Percentiles rank a stretch among this genome's conserved stretches.
Evolutionary conservation across 1,284 basidiomycete species (phyloP).

Genomic region (Ganoderma meredithae): DNA sequence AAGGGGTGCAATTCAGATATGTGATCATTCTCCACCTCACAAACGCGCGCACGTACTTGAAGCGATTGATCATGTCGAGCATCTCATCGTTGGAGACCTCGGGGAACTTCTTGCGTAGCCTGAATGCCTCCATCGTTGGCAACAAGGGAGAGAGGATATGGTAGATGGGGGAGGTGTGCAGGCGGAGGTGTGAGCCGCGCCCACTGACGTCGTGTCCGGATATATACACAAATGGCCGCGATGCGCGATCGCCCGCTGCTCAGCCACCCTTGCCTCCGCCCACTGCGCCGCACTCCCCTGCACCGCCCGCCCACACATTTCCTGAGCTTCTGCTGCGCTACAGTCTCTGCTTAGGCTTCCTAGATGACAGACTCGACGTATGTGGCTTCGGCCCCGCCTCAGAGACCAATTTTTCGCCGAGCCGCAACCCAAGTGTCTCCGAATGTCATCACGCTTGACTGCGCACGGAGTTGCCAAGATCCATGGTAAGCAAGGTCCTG

Average conservation of each 20-base stretch:
- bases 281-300: conserved; percentile 25
- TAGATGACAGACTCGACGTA: not conserved
- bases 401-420: not conserved
- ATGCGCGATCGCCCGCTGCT: conserved; percentile 6
- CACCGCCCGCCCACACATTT: conserved; percentile 18
- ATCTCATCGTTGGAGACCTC: conserved; percentile 93
- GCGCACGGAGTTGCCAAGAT: conserved; percentile 9
- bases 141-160: conserved; percentile 22
- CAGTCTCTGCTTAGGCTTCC: conserved; percentile 2
- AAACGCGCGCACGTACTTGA: conserved; percentile 76
- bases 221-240: conserved; percentile 23
- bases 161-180: conserved; percentile 20
- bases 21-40: conserved; percentile 19
- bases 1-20: conserved; percentile 22
- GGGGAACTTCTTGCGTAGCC: conserved; percentile 93
- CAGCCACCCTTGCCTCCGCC: conserved; percentile 17
- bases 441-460: conserved; percentile 1
- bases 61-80: conserved; percentile 90
- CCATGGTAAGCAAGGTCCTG: not conserved
- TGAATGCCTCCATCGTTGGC: conserved; percentile 80
- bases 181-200: conserved; percentile 18
- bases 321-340: conserved; percentile 18
- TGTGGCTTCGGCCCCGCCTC: not conserved
- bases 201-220: conserved; percentile 34
- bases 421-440: not conserved